These are phyloP conservation scores for Magnaporthales sp. DNA, from an alignment of 2,329 filamentous ascomycete species.

Conservation along the genomic window DNA sequence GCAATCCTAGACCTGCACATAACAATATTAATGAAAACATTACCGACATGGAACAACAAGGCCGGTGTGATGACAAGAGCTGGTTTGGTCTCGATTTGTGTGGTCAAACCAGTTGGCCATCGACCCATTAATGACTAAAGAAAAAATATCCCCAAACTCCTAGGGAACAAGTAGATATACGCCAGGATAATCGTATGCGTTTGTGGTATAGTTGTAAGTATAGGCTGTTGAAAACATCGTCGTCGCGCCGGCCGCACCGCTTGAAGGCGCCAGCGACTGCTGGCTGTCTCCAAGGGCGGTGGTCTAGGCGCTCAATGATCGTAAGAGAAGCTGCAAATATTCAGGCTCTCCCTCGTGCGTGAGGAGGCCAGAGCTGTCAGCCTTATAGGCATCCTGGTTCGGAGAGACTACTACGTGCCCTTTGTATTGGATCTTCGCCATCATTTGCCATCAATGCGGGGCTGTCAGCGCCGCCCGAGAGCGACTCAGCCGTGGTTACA, in stretches of 20 bases:
- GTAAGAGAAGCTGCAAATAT: neutral
- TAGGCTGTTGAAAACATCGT: neutral
- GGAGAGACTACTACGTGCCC: constrained; percentile 42
- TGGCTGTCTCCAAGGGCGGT: neutral
- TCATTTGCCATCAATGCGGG: constrained; percentile 53
- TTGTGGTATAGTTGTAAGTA: neutral
- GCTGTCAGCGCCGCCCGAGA: constrained; percentile 50
- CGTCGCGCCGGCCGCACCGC: no score
- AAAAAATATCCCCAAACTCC: neutral
- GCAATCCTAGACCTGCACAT: neutral
- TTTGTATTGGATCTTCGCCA: constrained; percentile 47
- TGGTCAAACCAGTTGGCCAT: neutral
- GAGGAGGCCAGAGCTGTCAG: constrained; percentile 1
- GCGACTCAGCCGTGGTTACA: constrained; percentile 58
- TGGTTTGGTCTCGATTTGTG: neutral
- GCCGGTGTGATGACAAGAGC: neutral
- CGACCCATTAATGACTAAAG: neutral
- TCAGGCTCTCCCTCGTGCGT: neutral
- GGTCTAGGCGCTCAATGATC: neutral
- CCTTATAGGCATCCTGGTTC: constrained; percentile 16
- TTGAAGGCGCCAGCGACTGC: no score
- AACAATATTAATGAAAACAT: constrained; percentile 1
- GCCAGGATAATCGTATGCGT: neutral
- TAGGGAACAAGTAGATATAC: neutral
- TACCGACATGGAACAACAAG: neutral